Evolutionary conservation across 2,329 filamentous ascomycete species (phyloP).

Genomic region (Hypoxylon sp.): DNA sequence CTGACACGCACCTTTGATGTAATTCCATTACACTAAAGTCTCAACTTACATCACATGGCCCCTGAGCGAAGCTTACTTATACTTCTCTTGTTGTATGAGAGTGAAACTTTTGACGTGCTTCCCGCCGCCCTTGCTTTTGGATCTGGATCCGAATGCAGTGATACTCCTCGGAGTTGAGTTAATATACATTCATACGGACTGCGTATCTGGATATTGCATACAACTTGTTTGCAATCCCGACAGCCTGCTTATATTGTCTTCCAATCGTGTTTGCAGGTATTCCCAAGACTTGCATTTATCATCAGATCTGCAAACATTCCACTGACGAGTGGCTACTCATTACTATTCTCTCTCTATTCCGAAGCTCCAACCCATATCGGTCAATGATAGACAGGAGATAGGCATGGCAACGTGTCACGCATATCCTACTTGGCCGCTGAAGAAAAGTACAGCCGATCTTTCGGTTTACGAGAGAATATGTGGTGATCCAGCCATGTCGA

Average conservation of each 20-base stretch:
- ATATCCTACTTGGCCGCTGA: conserved; percentile 4
- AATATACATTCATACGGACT: neutral
- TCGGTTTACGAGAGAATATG: neutral
- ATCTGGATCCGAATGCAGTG: too few species aligned
- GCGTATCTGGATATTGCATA: too few species aligned
- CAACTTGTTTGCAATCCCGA: conserved; percentile 1
- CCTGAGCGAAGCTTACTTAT: conserved; percentile 14
- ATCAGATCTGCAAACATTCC: conserved; percentile 33
- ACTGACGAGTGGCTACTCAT: conserved; percentile 15
- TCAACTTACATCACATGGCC: conserved; percentile 25
- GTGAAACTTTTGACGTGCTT: too few species aligned
- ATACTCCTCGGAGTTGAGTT: too few species aligned
- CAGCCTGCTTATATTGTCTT: conserved; percentile 4
- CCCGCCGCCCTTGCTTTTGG: too few species aligned
- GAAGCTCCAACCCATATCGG: conserved; percentile 7
- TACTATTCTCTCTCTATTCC: neutral
- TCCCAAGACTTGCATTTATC: conserved; percentile 19
- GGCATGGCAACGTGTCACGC: conserved; percentile 18
- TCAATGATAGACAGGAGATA: conserved; percentile 24
- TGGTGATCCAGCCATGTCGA: conserved; percentile 9
- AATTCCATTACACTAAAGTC: conserved; percentile 15
- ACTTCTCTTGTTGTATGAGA: conserved; percentile 4
- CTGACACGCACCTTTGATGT: conserved; percentile 24
- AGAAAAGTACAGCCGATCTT: conserved; percentile 3
- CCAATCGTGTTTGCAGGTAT: conserved; percentile 24